Evolutionary conservation across 2,329 filamentous ascomycete species (phyloP), one percentile per base, ranked within the genome.

Genomic region (Claviceps maximensis): DNA sequence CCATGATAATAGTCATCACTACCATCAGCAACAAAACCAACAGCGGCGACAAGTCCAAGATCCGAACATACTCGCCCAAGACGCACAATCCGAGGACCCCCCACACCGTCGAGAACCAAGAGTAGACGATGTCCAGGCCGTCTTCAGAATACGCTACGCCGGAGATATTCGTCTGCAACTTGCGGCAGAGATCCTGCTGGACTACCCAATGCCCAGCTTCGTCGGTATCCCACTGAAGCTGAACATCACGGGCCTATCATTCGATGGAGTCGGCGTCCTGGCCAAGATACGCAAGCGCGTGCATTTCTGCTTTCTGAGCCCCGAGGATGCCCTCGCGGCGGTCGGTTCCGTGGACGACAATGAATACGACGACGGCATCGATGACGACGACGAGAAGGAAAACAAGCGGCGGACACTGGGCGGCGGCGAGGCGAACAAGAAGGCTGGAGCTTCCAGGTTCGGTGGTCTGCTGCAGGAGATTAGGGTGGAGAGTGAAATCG

Each of bases 171-270:
- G 84, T 59, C 78, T 98, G 54, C 88, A 89, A 56, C 75, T 98
- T 49, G 97, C 93, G 25, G 90, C 93, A 0, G 90, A 97, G 69
- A 95, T 98, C 44, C 75, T 97, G 33, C 82, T 98, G 36, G 93
- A 98, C 69, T 98, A 98, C 66, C 93, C 93, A 1, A 97, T 97
- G 88, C 90, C 90, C 42, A 95, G 88, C 71, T 98, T 98, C 63
- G 91, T 97, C 2, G 89, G 90, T 13, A 91, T 98, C 56, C 93
- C 93, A 1, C 78, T 98, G 47, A 91, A 93, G 67, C 76, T 98
- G 27, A 95, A 91, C 66, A 94, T 98, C 60, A 97, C 93, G 0
- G 93, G 93, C 0, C 71, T 98, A 55, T 89, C 87, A 0, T 98
- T 98, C 69, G 91, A 98, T 65, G 93, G 93, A 1, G 87, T 97